A percentile compares a stretch with the other conserved stretches of the same genome.
Conservation (phyloP, 768 basidiomycete species). For the Paxillus rubicundulus region DNA sequence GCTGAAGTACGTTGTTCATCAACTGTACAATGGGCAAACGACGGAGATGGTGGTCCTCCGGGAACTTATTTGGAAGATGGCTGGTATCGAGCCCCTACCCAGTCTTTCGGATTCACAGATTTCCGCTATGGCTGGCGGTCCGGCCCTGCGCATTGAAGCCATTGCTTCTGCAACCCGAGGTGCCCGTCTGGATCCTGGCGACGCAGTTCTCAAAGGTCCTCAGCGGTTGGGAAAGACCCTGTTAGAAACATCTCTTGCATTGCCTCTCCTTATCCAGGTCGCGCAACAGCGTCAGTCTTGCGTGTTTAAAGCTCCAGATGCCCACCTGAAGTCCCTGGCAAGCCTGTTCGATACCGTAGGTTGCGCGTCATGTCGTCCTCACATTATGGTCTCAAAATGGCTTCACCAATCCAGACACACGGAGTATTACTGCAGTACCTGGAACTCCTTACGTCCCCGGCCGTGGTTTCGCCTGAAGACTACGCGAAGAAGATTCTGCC, state of each 20-base stretch:
- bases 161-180: conserved; percentile 78
- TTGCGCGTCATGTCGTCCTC: conserved; percentile 20
- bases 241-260: conserved; percentile 69
- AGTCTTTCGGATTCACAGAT: conserved; percentile 89
- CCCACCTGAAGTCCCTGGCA: conserved; percentile 82
- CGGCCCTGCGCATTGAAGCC: conserved; percentile 82
- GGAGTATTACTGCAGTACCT: conserved; percentile 90
- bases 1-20: conserved; percentile 88
- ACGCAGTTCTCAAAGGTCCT: conserved; percentile 63
- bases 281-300: conserved; percentile 89
- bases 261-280: conserved; percentile 88
- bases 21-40: conserved; percentile 76
- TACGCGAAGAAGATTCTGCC: conserved; percentile 77
- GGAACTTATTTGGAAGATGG: conserved; percentile 93
- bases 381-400: conserved; percentile 18
- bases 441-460: conserved; percentile 77
- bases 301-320: conserved; percentile 68
- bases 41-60: conserved; percentile 90
- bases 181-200: conserved; percentile 64
- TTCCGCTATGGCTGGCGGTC: conserved; percentile 87
- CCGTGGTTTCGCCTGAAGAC: conserved; percentile 63
- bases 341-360: conserved; percentile 87
- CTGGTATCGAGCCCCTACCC: conserved; percentile 87
- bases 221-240: conserved; percentile 63
- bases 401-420: conserved; percentile 61